Evolutionary conservation across 148 eudicot genomes (phyloP), one percentile per base, ranked within the genome.

Genomic region (Vaccinium corymbosum): DNA sequence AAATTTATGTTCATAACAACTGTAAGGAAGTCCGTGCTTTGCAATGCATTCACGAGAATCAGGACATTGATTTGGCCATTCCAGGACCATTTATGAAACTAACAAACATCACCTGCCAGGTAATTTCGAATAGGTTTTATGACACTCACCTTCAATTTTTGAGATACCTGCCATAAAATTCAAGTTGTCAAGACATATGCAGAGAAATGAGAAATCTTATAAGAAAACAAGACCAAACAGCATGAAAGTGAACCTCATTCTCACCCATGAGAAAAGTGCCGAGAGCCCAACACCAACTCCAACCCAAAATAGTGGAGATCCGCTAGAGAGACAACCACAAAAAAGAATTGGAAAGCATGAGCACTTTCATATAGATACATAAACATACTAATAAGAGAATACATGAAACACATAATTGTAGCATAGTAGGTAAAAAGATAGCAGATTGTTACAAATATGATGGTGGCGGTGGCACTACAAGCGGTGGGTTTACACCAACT

Each of bases 201-300:
- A 50, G 16, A 7, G n/a, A 19, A 82, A 29, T 61, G n/a, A 46
- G 20, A 17, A 16, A 46, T 29, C 0, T 7, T 38, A 53, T 52
- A 55, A 1, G 20, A 32, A 81, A 66, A 7, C 70, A 29, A 32
- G 15, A 16, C 14, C 32, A 52, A 79, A 78, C 27, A n/a, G 46
- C 7, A 73, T 79, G 77, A 80, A 85, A 78, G 29, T 72, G 14
- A 73, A 62, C 73, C 50, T 22, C 46, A 51, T 78, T 42, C 90
- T 84, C 64, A 91, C 94, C 94, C 94, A 92, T 82, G 99, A 90
- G 82, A 92, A 94, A 59, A 94, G 85, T 7, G 95, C 99, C 61
- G 99, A 94, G 70, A 91, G 78, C 48, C 92, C 98, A 85, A 95
- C 98, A 86, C 98, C 98, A 91, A 95, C 92, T 87, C 97, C 98